Evolutionary conservation across 2,329 filamentous ascomycete species (phyloP), one percentile per base, ranked within the genome.

Genomic region (Westerdykella sp.): DNA sequence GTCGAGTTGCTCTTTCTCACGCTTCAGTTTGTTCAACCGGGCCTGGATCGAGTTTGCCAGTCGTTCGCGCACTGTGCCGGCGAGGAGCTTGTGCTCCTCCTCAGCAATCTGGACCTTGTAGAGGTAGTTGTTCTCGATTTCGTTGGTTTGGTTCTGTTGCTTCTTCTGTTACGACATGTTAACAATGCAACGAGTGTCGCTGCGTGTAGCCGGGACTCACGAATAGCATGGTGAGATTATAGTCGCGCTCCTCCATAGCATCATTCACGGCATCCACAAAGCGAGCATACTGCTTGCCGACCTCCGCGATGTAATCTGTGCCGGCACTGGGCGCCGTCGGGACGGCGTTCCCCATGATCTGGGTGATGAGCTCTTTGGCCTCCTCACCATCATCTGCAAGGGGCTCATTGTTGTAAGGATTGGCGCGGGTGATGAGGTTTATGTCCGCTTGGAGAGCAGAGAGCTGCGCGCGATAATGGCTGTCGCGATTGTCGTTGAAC

Each of bases 401-500:
- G 39, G 87, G 81, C 47, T 80, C 78, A 47, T 81, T 75, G 41
- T 77, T 74, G 65, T 95, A 94, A 1, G 87, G 85, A 59, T 95
- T 85, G 41, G 93, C 86, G 54, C 86, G 83, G 65, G 88, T 83
- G 53, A 95, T 87, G 37, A 95, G 77, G 45, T 80, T 87, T 69
- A 90, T 89, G 66, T 95, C 90, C 51, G 87, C 83, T 69, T 96
- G 90, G n/a, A 96, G 81, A 53, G 87, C 87, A 59, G 93, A 84
- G 2, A 96, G 78, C 68, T 96, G 88, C 53, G 93, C 86, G 49
- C 90, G 82, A 67, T 95, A 97, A 57, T 88, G 83, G 49, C 79
- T 74, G 66, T 95, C 88, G 51, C 87, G 80, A 60, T 95, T 89
- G 50, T 84, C 79, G 50, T 81, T 80, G 68, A 95, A 91, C 53